Evolutionary conservation across 306 rosid genomes (phyloP).

Genomic region (Sicyos edulis): DNA sequence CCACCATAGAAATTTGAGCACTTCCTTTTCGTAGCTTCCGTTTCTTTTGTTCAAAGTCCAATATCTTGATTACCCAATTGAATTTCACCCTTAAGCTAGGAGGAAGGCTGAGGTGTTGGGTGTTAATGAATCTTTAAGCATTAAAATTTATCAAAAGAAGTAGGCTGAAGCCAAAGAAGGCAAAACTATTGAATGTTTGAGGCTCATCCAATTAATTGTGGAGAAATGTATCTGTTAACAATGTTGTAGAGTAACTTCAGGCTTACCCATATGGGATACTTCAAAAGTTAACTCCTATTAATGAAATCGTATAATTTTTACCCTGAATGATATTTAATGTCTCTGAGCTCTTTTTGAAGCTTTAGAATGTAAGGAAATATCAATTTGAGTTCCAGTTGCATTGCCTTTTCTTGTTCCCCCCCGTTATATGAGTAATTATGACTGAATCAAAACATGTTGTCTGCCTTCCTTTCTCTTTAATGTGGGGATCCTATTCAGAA

Average conservation of each 20-base stretch:
- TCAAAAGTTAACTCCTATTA: background rate
- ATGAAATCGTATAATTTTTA: too few relatives aligned
- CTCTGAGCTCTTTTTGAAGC: too few relatives aligned
- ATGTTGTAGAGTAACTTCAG: background rate
- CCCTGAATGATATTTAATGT: too few relatives aligned
- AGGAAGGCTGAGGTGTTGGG: background rate
- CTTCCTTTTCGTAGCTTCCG: background rate
- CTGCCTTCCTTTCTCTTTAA: background rate
- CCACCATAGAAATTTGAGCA: too few relatives aligned
- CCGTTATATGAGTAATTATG: background rate
- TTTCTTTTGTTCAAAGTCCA: background rate
- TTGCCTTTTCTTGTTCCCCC: background rate
- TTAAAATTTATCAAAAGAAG: background rate
- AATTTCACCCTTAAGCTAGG: background rate
- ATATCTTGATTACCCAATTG: background rate
- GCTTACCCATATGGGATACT: conserved; percentile 6
- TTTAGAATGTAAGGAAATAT: too few relatives aligned
- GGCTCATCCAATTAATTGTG: background rate
- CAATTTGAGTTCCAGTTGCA: background rate
- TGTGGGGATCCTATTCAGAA: background rate
- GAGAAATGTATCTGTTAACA: background rate
- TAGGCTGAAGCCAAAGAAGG: background rate
- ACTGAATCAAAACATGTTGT: background rate
- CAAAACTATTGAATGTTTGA: background rate
- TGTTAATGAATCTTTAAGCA: background rate